Conservation (phyloP, 2,329 filamentous ascomycete species). For the Ophioceras dolichostomum region DNA sequence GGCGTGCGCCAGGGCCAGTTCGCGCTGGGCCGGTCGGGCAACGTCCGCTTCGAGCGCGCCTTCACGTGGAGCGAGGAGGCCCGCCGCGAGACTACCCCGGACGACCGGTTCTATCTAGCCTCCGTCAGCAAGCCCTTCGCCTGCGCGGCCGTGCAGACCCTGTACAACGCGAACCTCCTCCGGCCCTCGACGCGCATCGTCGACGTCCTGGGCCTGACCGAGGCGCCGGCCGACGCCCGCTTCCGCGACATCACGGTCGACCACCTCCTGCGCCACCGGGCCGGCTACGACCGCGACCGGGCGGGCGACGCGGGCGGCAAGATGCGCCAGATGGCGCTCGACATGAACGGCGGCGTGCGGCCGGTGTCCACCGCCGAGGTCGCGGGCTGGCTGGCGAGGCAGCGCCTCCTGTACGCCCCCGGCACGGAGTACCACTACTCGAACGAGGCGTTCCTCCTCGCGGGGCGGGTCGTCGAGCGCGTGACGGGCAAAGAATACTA, state of each 20-base stretch:
- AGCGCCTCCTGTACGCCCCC: background rate
- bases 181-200: background rate
- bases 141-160: background rate
- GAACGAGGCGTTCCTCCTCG: background rate
- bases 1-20: conserved; percentile 2
- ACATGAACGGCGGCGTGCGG: background rate
- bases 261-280: background rate
- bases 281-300: background rate
- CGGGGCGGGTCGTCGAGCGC: background rate
- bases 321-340: background rate
- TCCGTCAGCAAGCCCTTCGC: background rate
- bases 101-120: background rate
- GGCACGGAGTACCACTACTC: background rate
- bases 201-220: background rate
- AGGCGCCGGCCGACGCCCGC: conserved; percentile 1
- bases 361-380: background rate
- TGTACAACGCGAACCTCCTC: background rate
- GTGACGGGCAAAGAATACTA: background rate
- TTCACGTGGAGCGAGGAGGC: conserved; percentile 1
- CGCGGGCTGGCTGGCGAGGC: background rate
- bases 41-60: background rate
- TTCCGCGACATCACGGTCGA: conserved; percentile 2
- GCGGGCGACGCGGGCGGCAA: background rate
- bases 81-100: background rate
- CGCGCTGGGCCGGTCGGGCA: background rate